A percentile compares a stretch with the other conserved stretches of the same genome.
phyloP scores from a whole-genome alignment of 164 flowering plant species.

The Litsea cubeba region DNA sequence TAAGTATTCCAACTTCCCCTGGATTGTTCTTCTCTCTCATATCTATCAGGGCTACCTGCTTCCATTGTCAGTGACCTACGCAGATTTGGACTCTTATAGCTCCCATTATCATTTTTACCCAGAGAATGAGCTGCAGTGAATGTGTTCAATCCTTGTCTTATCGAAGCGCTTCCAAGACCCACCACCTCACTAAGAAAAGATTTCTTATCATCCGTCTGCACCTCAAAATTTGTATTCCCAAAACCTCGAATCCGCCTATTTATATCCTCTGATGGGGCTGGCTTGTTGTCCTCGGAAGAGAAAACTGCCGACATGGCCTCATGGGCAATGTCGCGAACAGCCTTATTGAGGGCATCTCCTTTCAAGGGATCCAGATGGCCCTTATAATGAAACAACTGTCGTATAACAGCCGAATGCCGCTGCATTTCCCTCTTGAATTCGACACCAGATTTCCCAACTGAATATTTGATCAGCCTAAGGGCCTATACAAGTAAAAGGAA shows the following conservation, averaged over 20 bases:
- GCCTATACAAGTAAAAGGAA: slow-evolving; percentile 44
- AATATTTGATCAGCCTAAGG: slow-evolving; percentile 81
- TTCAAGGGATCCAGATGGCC: slow-evolving; percentile 83
- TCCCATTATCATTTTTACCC: slow-evolving; percentile 64
- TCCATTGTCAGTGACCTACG: slow-evolving; percentile 74
- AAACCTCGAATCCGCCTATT: slow-evolving; percentile 82
- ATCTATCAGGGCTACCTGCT: slow-evolving; percentile 40
- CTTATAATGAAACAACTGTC: slow-evolving; percentile 83
- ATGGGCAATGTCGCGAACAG: slow-evolving; percentile 87
- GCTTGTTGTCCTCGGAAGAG: slow-evolving; percentile 59
- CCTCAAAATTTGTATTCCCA: slow-evolving; percentile 77
- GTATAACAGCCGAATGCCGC: slow-evolving; percentile 72
- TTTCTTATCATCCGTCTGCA: slow-evolving; percentile 72
- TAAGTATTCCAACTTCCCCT: slow-evolving; percentile 35
- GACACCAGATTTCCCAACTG: slow-evolving; percentile 88
- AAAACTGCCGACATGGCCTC: slow-evolving; percentile 81
- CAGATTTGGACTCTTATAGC: slow-evolving; percentile 77
- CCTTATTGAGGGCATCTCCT: slow-evolving; percentile 91
- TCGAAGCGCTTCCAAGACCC: slow-evolving; percentile 84
- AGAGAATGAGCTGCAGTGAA: slow-evolving; percentile 58
- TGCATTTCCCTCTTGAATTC: slow-evolving; percentile 98
- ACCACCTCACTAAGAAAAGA: slow-evolving; percentile 95
- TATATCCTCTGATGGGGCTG: slow-evolving; percentile 53
- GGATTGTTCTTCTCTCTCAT: slow-evolving; percentile 43
- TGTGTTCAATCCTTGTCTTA: slow-evolving; percentile 72